Percentiles rank a stretch among this genome's conserved stretches.
These are phyloP conservation scores for Botryotinia globosa DNA, from an alignment of 2,329 filamentous ascomycete species.

Conservation along the genomic window DNA sequence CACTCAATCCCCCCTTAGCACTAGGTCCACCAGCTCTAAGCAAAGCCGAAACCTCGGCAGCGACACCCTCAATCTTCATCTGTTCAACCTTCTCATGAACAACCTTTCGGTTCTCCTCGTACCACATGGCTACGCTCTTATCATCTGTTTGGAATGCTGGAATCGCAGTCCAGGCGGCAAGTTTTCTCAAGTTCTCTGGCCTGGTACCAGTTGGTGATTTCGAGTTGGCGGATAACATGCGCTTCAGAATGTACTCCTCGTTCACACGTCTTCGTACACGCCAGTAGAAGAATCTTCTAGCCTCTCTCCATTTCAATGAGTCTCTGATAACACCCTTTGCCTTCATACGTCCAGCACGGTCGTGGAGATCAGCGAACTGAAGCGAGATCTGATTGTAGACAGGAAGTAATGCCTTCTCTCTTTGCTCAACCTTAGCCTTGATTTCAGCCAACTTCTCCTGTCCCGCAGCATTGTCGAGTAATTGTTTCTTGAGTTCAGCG, in stretches of 20 bases:
- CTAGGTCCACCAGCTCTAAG: conserved; percentile 53
- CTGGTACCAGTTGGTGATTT: conserved; percentile 52
- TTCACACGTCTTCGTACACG: conserved; percentile 93
- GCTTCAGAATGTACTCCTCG: conserved; percentile 95
- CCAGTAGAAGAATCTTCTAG: conserved; percentile 99
- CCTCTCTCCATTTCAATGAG: conserved; percentile 79
- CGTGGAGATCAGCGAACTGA: conserved; percentile 95
- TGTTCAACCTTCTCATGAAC: conserved; percentile 81
- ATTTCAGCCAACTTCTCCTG: conserved; percentile 73
- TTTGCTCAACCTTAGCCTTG: conserved; percentile 78
- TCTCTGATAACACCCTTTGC: conserved; percentile 93
- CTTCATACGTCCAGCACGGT: conserved; percentile 95
- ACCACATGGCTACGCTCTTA: conserved; percentile 85
- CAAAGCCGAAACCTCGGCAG: conserved; percentile 66
- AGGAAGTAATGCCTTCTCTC: conserved; percentile 85
- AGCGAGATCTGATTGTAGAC: conserved; percentile 94
- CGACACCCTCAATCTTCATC: conserved; percentile 73
- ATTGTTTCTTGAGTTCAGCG: conserved; percentile 75
- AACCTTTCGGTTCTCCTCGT: conserved; percentile 86
- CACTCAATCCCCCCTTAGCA: conserved; percentile 68
- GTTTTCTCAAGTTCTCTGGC: conserved; percentile 65
- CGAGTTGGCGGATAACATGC: conserved; percentile 57
- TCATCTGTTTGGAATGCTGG: conserved; percentile 76
- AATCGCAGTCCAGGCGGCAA: conserved; percentile 81
- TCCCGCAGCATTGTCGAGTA: conserved; percentile 60